phyloP scores from a whole-genome alignment of 2,329 filamentous ascomycete genomes.

The Trichophyton simii region DNA sequence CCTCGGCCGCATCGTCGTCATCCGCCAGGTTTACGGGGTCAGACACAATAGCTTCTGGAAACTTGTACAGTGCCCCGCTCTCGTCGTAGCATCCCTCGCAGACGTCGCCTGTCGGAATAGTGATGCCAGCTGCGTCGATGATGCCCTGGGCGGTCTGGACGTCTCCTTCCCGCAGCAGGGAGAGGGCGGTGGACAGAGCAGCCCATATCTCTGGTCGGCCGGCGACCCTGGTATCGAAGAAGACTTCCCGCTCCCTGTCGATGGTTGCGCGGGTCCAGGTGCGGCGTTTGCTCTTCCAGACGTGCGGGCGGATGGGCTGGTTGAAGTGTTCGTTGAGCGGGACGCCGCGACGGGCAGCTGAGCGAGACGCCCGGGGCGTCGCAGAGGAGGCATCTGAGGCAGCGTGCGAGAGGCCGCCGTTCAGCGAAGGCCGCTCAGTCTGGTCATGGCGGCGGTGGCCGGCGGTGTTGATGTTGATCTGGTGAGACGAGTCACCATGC shows the following conservation, averaged over 20 bases:
- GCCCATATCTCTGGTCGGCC: constrained; percentile 70
- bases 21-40: constrained; percentile 39
- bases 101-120: constrained; percentile 59
- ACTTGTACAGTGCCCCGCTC: constrained; percentile 54
- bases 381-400: constrained; percentile 10
- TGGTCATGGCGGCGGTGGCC: not conserved
- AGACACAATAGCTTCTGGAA: constrained; percentile 56
- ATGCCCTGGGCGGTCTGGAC: constrained; percentile 65
- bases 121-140: constrained; percentile 64
- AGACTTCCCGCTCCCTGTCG: constrained; percentile 60
- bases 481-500: constrained; percentile 16
- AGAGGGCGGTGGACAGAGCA: constrained; percentile 54
- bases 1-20: constrained; percentile 12
- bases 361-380: constrained; percentile 7
- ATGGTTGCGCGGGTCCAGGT: constrained; percentile 59
- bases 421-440: constrained; percentile 3
- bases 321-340: constrained; percentile 51
- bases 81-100: constrained; percentile 61
- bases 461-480: constrained; percentile 1
- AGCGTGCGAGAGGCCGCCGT: constrained; percentile 7
- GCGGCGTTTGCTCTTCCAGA: constrained; percentile 52
- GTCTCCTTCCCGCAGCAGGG: constrained; percentile 52
- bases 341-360: constrained; percentile 10
- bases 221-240: constrained; percentile 81
- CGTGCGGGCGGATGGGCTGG: constrained; percentile 52